phyloP scores from a whole-genome alignment of 768 basidiomycete species.

The Suillus weaverae region DNA sequence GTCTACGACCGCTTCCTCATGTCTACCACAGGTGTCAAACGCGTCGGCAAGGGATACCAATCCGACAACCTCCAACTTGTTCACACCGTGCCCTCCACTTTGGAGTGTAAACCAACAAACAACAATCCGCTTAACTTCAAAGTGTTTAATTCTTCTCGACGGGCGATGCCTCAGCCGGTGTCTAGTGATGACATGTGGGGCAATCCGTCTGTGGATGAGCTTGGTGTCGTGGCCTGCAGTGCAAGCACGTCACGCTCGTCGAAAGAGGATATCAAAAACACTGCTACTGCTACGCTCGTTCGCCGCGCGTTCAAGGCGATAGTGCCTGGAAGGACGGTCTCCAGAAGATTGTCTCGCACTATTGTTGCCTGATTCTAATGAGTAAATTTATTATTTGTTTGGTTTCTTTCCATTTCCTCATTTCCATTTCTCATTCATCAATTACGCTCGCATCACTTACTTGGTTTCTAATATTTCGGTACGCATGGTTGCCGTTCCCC shows the following conservation, averaged over 20 bases:
- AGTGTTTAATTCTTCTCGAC: conserved; percentile 38
- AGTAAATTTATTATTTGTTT: neutral
- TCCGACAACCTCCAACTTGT: conserved; percentile 57
- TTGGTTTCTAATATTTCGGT: conserved; percentile 15
- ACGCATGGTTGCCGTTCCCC: conserved; percentile 8
- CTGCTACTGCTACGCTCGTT: conserved; percentile 55
- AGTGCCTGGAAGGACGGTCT: conserved; percentile 61
- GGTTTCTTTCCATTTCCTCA: conserved; percentile 14
- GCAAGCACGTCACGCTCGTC: conserved; percentile 29
- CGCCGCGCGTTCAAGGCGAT: conserved; percentile 77
- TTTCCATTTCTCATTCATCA: neutral
- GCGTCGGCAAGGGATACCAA: conserved; percentile 79
- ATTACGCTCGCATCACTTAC: neutral
- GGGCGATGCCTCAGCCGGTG: conserved; percentile 69
- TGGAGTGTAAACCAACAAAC: conserved; percentile 20
- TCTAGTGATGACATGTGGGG: conserved; percentile 60
- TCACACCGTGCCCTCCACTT: conserved; percentile 28
- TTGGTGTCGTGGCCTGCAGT: conserved; percentile 52
- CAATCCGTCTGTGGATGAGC: conserved; percentile 60
- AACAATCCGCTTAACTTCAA: conserved; percentile 26
- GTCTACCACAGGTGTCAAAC: conserved; percentile 79
- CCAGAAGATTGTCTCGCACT: conserved; percentile 49
- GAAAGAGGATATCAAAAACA: conserved; percentile 48
- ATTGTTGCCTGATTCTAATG: conserved; percentile 22
- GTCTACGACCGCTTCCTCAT: conserved; percentile 83